Base-by-base conservation (phyloP, 148 eudicot genomes). In the Agrostemma githago region DNA sequence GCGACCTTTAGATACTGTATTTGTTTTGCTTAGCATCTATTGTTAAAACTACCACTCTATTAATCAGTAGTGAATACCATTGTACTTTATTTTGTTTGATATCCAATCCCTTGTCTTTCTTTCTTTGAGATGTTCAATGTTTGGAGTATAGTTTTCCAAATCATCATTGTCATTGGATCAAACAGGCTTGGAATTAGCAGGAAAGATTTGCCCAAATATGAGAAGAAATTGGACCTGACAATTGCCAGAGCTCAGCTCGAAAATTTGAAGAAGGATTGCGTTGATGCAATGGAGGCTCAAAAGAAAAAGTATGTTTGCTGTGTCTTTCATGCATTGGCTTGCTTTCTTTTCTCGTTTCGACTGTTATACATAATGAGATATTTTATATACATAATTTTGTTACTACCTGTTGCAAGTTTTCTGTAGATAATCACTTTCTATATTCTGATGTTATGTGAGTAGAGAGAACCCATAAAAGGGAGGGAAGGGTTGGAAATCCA, bases 261-360 rank as follows among this genome's bases (percentile, higher is more conserved):
- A 81, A 89, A 85, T 88, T 86, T 95, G 85, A 88, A 95, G 88
- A 95, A 92, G 85, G 97, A 92, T 39, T 79, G 86, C 57, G 62
- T 83, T 20, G 99, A 95, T 69, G 97, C 96, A 72, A 95, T 95
- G 97, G 94, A 90, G 73, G 87, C 99, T 72, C 97, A 95, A 82
- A 85, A 81, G 83, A 95, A 95, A 77, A 79, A 92, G 99, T 94
- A 84, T 72, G 82, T 69, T 68, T 79, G 42, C 70, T 56, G 8
- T 81, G 11, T 66, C 69, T 62, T 67, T 76, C 21, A 34, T 7
- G 5, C 17, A n/a, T n/a, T n/a, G 37, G 14, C 37, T 38, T 66
- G 16, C 10, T 73, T 70, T 19, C 19, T 2, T 53, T 46, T 51
- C 37, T 75, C 21, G 11, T 20, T 9, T 68, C 20, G 46, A 53